phyloP scores from a whole-genome alignment of 257 asterid species.

The Solanum piurae region DNA sequence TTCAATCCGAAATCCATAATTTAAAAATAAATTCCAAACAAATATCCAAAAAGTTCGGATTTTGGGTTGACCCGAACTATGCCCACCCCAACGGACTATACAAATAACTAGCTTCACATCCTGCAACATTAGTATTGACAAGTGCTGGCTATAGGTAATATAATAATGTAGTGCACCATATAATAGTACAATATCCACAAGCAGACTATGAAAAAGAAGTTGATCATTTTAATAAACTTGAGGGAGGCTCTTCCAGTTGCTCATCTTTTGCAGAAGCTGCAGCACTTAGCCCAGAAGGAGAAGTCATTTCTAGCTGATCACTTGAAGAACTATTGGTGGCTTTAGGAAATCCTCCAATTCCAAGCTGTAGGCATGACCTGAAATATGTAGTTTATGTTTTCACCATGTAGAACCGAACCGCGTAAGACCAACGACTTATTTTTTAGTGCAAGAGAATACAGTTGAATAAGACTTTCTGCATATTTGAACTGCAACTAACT shows the following conservation, averaged over 20 bases:
- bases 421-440: background rate
- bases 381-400: background rate
- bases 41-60: background rate
- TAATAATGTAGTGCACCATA: background rate
- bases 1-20: background rate
- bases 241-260: background rate
- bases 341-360: conserved; percentile 9
- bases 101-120: background rate
- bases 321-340: conserved; percentile 1
- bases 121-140: background rate
- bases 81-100: background rate
- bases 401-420: background rate
- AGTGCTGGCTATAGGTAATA: background rate
- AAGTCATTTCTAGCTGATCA: conserved; percentile 14
- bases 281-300: background rate
- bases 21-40: background rate
- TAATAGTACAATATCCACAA: background rate
- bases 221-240: background rate
- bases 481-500: background rate
- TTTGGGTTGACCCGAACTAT: background rate
- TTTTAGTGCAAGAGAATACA: background rate
- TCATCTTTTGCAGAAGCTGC: background rate
- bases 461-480: background rate
- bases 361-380: conserved; percentile 16
- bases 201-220: background rate